These are phyloP conservation scores for Hordeum vulgare DNA, from an alignment of 176 grass and related monocot genomes.

Conservation along the genomic window DNA sequence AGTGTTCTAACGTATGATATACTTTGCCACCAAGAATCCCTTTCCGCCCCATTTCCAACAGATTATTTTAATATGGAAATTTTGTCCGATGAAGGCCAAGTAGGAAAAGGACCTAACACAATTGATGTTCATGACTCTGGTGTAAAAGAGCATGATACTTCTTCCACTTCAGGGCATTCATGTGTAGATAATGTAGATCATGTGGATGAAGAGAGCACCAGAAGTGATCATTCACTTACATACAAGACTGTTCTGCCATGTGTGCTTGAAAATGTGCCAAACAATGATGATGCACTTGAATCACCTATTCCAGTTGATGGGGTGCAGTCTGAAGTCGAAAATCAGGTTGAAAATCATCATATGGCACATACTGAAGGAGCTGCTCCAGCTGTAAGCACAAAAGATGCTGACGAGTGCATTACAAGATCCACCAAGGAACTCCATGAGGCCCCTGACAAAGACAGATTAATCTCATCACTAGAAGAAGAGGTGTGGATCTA, in stretches of 20 bases:
- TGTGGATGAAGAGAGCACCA: conserved; percentile 15
- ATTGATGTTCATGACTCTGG: conserved; percentile 11
- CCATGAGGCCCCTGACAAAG: conserved; percentile 43
- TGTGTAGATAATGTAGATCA: conserved; percentile 22
- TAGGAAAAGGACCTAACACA: conserved; percentile 10
- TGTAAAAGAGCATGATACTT: conserved; percentile 5
- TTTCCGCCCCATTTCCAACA: conserved; percentile 46
- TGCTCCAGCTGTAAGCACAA: conserved; percentile 18
- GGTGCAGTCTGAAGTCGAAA: conserved; percentile 16
- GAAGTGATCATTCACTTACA: conserved; percentile 5
- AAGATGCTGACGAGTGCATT: conserved; percentile 21
- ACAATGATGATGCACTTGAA: conserved; percentile 15
- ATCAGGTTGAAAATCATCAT: conserved; percentile 24
- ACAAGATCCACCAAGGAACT: conserved; percentile 26
- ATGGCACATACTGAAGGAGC: background rate
- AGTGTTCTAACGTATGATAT: conserved; percentile 97
- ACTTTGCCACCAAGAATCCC: conserved; percentile 90
- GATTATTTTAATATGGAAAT: conserved; percentile 50
- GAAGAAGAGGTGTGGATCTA: conserved; percentile 72
- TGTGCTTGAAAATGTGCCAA: conserved; percentile 14
- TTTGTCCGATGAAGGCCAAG: conserved; percentile 25
- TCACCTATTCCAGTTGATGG: conserved; percentile 8
- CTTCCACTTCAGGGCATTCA: background rate
- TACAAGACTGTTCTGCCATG: background rate
- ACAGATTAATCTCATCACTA: conserved; percentile 49